Conservation (phyloP, 2,329 filamentous ascomycete species). For the Penicillium sp. region DNA sequence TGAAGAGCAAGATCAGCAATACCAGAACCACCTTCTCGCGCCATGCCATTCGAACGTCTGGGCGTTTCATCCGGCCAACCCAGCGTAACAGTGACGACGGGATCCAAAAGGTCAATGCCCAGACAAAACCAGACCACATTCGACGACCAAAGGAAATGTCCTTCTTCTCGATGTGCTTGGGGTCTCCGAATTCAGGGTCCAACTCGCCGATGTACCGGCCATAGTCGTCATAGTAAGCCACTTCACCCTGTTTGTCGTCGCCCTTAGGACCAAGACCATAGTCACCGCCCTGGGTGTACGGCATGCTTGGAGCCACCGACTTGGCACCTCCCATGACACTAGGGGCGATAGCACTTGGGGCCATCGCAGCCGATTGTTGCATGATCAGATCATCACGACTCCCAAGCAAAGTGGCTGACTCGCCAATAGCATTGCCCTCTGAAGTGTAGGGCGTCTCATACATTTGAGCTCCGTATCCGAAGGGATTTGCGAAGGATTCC, state of each 20-base stretch:
- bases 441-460: conserved; percentile 72
- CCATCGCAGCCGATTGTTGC: conserved; percentile 38
- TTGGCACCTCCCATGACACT: conserved; percentile 54
- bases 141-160: conserved; percentile 63
- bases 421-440: conserved; percentile 55
- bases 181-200: conserved; percentile 74
- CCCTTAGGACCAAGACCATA: conserved; percentile 87
- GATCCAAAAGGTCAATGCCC: conserved; percentile 89
- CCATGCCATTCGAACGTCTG: conserved; percentile 96
- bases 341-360: conserved; percentile 46
- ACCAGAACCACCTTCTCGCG: conserved; percentile 88
- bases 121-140: conserved; percentile 77
- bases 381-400: conserved; percentile 69
- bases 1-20: conserved; percentile 75
- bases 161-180: conserved; percentile 71
- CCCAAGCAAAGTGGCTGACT: conserved; percentile 61
- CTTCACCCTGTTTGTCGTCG: conserved; percentile 69
- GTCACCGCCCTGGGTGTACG: conserved; percentile 64
- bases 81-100: conserved; percentile 78
- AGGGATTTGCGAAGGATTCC: conserved; percentile 47
- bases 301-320: conserved; percentile 48
- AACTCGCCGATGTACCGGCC: conserved; percentile 66
- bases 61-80: conserved; percentile 91
- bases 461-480: conserved; percentile 55
- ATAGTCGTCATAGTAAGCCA: conserved; percentile 67